A percentile compares a stretch with the other conserved stretches of the same genome.
Conservation (phyloP, 768 basidiomycete genomes). For the Rhodotorula paludigena region DNA sequence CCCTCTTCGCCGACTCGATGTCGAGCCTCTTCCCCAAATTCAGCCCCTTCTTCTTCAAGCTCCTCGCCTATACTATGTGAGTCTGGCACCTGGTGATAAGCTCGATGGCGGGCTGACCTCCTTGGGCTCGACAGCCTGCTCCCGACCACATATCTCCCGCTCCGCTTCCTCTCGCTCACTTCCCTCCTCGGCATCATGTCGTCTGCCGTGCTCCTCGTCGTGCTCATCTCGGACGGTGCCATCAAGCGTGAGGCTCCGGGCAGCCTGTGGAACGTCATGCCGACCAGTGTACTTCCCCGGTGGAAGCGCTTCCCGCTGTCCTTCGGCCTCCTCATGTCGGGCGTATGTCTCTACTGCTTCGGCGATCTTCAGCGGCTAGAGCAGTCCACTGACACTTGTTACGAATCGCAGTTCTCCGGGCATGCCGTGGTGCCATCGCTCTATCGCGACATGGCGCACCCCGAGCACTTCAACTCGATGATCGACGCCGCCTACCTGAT, state of each 20-base stretch:
- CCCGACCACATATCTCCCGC: constrained; percentile 77
- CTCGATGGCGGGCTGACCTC: neutral
- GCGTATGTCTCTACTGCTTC: constrained; percentile 59
- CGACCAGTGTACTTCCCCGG: constrained; percentile 61
- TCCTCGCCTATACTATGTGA: constrained; percentile 67
- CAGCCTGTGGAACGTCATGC: constrained; percentile 68
- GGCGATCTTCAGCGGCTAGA: neutral
- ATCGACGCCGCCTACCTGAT: constrained; percentile 70
- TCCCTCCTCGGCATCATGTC: constrained; percentile 81
- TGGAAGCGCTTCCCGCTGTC: constrained; percentile 65
- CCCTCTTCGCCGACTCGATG: constrained; percentile 80
- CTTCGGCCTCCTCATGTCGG: constrained; percentile 87
- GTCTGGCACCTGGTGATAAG: constrained; percentile 25
- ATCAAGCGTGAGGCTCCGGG: constrained; percentile 68
- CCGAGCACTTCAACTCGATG: constrained; percentile 71
- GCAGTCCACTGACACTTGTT: neutral
- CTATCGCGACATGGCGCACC: constrained; percentile 80
- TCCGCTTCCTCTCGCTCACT: constrained; percentile 78
- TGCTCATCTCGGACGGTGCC: constrained; percentile 77
- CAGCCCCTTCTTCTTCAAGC: constrained; percentile 67
- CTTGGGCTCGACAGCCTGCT: constrained; percentile 56
- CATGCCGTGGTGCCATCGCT: constrained; percentile 88
- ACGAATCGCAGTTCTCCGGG: constrained; percentile 64
- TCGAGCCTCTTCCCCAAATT: constrained; percentile 64
- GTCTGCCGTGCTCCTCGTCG: constrained; percentile 65